Conservation (phyloP, 352 stramenopile species). For the Vaucheria bursata region DNA sequence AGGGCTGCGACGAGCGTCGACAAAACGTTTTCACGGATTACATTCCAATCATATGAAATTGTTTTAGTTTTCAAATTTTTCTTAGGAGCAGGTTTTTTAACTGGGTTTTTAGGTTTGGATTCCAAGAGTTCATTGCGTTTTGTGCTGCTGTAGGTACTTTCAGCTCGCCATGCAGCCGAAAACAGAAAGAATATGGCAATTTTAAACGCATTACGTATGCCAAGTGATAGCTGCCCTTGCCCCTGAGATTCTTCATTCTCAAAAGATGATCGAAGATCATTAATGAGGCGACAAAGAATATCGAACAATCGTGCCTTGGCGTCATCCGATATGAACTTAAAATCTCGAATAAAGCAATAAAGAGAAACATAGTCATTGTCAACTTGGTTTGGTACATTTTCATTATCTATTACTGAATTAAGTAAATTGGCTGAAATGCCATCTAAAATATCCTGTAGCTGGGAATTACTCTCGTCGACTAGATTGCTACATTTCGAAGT, state of each 20-base stretch:
- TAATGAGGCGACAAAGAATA: conserved; percentile 9
- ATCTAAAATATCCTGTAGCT: no score
- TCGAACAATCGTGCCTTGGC: conserved; percentile 22
- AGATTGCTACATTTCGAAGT: no score
- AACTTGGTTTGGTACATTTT: neutral
- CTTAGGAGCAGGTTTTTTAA: neutral
- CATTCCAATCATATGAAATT: conserved; percentile 18
- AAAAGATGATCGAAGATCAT: neutral
- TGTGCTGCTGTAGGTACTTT: conserved; percentile 29
- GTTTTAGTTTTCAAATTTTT: neutral
- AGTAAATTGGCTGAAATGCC: no score
- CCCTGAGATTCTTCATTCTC: neutral
- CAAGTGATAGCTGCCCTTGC: conserved; percentile 21
- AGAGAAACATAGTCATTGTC: neutral
- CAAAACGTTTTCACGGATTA: conserved; percentile 19
- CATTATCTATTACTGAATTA: no score
- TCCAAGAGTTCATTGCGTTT: conserved; percentile 12
- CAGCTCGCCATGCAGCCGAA: conserved; percentile 20
- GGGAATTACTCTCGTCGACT: no score
- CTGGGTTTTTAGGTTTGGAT: neutral
- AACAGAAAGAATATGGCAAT: conserved; percentile 37
- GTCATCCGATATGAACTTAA: conserved; percentile 29
- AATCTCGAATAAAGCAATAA: conserved; percentile 14
- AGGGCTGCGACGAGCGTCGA: conserved; percentile 23
- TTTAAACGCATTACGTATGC: conserved; percentile 29